Evolutionary conservation across 1,139 yeast species (phyloP).

Genomic region (Candida labiduridarum): DNA sequence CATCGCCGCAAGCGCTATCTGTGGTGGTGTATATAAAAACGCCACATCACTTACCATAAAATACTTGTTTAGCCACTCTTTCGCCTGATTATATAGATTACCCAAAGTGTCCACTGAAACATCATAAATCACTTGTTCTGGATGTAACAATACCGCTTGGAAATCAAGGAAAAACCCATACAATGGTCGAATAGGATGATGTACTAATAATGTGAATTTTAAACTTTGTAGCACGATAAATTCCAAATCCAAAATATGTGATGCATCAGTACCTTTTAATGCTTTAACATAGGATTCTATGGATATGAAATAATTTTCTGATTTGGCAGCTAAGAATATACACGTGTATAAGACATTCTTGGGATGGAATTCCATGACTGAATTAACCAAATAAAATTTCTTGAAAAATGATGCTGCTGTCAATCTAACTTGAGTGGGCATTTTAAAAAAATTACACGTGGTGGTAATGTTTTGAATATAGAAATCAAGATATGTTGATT

Average conservation of each 20-base stretch:
- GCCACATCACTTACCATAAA: conserved; percentile 70
- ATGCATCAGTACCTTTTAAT: conserved; percentile 64
- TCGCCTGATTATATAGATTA: conserved; percentile 67
- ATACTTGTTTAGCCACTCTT: conserved; percentile 62
- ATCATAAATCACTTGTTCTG: conserved; percentile 38
- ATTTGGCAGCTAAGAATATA: conserved; percentile 87
- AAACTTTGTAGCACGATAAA: conserved; percentile 73
- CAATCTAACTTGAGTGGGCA: conserved; percentile 60
- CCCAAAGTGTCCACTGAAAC: conserved; percentile 49
- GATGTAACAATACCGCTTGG: conserved; percentile 60
- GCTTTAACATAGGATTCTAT: conserved; percentile 78
- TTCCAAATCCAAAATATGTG: conserved; percentile 75
- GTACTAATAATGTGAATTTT: conserved; percentile 78
- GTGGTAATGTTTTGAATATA: conserved; percentile 73
- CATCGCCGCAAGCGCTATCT: conserved; percentile 87
- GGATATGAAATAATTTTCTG: conserved; percentile 87
- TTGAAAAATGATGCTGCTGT: conserved; percentile 85
- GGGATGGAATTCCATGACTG: conserved; percentile 88
- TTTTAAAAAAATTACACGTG: conserved; percentile 45
- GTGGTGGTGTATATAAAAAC: conserved; percentile 89
- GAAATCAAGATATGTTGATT: conserved; percentile 62
- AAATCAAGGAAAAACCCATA: conserved; percentile 91
- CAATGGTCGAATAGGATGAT: conserved; percentile 83
- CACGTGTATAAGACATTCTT: conserved; percentile 82
- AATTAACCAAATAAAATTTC: conserved; percentile 75